These are phyloP conservation scores for Neonectria faginata DNA, from an alignment of 2,329 filamentous ascomycete species.

Conservation along the genomic window DNA sequence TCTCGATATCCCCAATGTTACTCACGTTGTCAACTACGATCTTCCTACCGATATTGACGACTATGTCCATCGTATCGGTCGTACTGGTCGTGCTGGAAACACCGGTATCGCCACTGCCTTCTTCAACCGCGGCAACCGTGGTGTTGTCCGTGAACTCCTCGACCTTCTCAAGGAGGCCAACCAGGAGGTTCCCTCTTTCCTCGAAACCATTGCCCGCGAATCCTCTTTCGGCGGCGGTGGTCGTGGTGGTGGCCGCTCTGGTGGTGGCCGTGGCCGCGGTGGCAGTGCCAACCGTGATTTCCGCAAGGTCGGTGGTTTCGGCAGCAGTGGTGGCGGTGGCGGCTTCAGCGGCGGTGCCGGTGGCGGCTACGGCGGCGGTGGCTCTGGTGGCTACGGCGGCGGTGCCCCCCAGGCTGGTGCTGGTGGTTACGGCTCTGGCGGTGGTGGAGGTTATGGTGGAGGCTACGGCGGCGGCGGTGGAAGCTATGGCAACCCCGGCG, in stretches of 20 bases:
- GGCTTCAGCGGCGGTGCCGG: slow-evolving; percentile 57
- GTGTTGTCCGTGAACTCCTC: slow-evolving; percentile 94
- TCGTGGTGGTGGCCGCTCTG: slow-evolving; percentile 66
- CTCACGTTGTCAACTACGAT: slow-evolving; percentile 98
- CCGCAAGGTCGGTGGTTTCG: slow-evolving; percentile 77
- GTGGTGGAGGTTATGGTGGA: slow-evolving; percentile 64
- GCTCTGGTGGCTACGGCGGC: slow-evolving; percentile 41
- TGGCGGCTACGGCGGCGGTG: slow-evolving; percentile 55
- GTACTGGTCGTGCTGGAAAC: slow-evolving; percentile 99
- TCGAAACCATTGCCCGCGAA: slow-evolving; percentile 97
- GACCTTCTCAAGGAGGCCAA: slow-evolving; percentile 99
- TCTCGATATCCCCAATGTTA: slow-evolving; percentile 95
- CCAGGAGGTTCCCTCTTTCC: slow-evolving; percentile 92
- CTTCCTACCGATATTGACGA: slow-evolving; percentile 99
- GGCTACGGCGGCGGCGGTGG: slow-evolving; percentile 71
- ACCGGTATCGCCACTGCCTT: slow-evolving; percentile 98
- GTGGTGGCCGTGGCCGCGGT: slow-evolving; percentile 73
- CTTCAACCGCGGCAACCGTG: slow-evolving; percentile 99
- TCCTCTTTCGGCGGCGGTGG: slow-evolving; percentile 79
- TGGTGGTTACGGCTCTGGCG: slow-evolving; percentile 54
- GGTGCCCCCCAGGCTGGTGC: slow-evolving; percentile 56
- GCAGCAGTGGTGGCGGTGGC: slow-evolving; percentile 56
- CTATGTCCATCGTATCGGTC: slow-evolving; percentile 99
- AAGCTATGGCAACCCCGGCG: slow-evolving; percentile 76
- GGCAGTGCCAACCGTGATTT: slow-evolving; percentile 86